phyloP scores from a whole-genome alignment of 495 filamentous ascomycete genomes.

The Penicillium cinerascens region DNA sequence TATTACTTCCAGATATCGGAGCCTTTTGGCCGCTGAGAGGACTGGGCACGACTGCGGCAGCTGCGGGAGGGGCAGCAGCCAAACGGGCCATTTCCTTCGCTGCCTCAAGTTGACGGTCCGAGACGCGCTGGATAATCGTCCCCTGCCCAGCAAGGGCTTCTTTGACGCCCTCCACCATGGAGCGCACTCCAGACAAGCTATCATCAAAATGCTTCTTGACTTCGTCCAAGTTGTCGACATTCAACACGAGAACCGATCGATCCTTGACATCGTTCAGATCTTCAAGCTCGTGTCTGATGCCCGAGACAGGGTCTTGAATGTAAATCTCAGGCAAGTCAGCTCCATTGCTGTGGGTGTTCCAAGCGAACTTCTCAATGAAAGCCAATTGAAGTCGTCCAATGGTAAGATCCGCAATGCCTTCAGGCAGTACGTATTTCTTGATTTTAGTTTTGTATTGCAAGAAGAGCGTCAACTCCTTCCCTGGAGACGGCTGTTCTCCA shows the following conservation, averaged over 20 bases:
- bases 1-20: slow-evolving; percentile 34
- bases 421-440: slow-evolving; percentile 88
- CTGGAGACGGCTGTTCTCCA: slow-evolving; percentile 69
- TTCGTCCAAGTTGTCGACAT: slow-evolving; percentile 92
- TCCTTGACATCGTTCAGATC: slow-evolving; percentile 95
- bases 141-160: slow-evolving; percentile 77
- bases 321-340: slow-evolving; percentile 94
- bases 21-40: slow-evolving; percentile 12
- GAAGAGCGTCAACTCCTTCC: slow-evolving; percentile 92
- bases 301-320: slow-evolving; percentile 92
- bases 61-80: slow-evolving; percentile 58
- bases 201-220: slow-evolving; percentile 96
- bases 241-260: slow-evolving; percentile 86
- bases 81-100: slow-evolving; percentile 87
- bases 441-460: slow-evolving; percentile 95
- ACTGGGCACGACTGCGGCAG: slow-evolving; percentile 25
- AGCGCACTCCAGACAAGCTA: slow-evolving; percentile 73
- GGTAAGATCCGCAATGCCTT: slow-evolving; percentile 77
- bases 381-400: slow-evolving; percentile 86
- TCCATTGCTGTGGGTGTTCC: slow-evolving; percentile 94
- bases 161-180: slow-evolving; percentile 76
- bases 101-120: slow-evolving; percentile 84
- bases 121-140: slow-evolving; percentile 76
- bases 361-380: slow-evolving; percentile 99
- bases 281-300: slow-evolving; percentile 92